Evolutionary conservation across 2,329 filamentous ascomycete genomes (phyloP), one percentile per base, ranked within the genome.

Genomic region (Penicillium frequentans): DNA sequence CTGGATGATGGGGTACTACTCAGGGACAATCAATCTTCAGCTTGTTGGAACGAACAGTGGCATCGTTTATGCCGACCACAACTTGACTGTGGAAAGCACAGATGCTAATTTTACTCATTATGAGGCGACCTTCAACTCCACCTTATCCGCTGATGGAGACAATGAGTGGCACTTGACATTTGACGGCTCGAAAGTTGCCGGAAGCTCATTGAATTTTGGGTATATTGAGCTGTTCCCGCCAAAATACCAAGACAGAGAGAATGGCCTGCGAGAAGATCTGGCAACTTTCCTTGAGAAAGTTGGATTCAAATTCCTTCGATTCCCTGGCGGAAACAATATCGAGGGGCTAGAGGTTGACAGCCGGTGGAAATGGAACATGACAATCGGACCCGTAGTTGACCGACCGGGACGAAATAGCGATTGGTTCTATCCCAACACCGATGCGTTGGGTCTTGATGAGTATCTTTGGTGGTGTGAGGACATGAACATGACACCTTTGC

Each of bases 301-400:
- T 1, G 81, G 83, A 51, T 81, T 82, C 0, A 80, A 79, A n/a
- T 82, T 88, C 63, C 78, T 90, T 45, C 81, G 87, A 16, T 83
- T 88, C 56, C 86, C 87, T 0, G 87, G 87, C 6, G 86, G 85
- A 9, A 87, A 87, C 67, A 87, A 86, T 75, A 71, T 88, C 16
- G 70, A 71, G 59, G 71, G 69, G 16, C 51, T 71, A 19, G 48
- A 63, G 42, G 47, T 73, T 60, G 62, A 71, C 43, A 59, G 51
- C 54, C 54, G 75, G 57, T 67, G 73, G 75, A 76, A 52, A 56
- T 81, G 67, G 77, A 79, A 79, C 48, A 62, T 70, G 33, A 79
- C 76, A 0, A 74, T 80, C 44, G 77, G 77, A 0, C 68, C 71
- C 9, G 60, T 78, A 0, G 68, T 67, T 1, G 60, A 77, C 11